Percentiles rank a stretch among this genome's conserved stretches.
phyloP scores from a whole-genome alignment of 176 grass and related monocot genomes.

The Triticum turgidum region DNA sequence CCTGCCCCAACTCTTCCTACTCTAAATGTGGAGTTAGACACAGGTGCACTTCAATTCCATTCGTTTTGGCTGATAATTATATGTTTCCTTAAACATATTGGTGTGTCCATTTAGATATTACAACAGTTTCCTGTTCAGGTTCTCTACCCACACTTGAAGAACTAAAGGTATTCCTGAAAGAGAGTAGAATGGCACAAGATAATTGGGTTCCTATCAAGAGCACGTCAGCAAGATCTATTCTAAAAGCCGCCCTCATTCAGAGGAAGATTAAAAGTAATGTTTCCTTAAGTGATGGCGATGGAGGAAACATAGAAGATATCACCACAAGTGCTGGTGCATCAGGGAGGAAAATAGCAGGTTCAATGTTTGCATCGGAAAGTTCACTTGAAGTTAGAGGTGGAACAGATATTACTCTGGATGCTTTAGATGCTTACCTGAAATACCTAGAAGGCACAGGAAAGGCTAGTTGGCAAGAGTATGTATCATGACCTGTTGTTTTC shows the following conservation, averaged over 20 bases:
- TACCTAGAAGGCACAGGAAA: conserved; percentile 87
- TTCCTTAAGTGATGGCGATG: conserved; percentile 29
- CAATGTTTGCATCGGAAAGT: conserved; percentile 74
- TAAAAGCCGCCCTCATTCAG: conserved; percentile 40
- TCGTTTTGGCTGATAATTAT: conserved; percentile 6
- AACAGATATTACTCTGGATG: conserved; percentile 60
- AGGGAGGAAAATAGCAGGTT: conserved; percentile 52
- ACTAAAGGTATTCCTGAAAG: conserved; percentile 60
- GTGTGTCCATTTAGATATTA: not conserved
- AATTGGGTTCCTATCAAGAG: conserved; percentile 61
- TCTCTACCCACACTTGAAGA: conserved; percentile 71
- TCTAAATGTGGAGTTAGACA: conserved; percentile 59
- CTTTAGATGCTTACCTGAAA: conserved; percentile 80
- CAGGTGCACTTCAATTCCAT: conserved; percentile 51
- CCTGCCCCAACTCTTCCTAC: conserved; percentile 58
- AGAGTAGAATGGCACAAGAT: conserved; percentile 30
- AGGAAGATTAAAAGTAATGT: conserved; percentile 37
- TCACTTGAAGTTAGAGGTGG: conserved; percentile 75
- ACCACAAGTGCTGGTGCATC: conserved; percentile 18
- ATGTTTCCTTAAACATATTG: conserved; percentile 24
- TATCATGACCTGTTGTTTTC: not conserved
- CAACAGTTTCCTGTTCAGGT: conserved; percentile 53
- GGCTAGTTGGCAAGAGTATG: conserved; percentile 95
- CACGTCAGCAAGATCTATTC: conserved; percentile 45
- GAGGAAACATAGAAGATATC: conserved; percentile 35